Conservation (phyloP, 2,329 filamentous ascomycete species). For the Clarireedia homoeocarpa region DNA sequence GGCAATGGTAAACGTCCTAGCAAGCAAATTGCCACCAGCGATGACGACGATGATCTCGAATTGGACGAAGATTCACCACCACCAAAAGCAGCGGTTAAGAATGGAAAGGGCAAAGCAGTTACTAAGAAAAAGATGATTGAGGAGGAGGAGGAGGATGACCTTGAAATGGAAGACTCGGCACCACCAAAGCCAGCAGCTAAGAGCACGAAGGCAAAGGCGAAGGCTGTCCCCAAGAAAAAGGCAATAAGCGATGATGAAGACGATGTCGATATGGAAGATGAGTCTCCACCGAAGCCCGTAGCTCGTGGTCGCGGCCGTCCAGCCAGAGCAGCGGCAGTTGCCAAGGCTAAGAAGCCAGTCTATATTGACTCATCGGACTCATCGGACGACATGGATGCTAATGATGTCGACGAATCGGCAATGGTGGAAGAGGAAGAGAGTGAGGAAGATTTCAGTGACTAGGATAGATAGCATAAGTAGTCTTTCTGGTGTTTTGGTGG, state of each 20-base stretch:
- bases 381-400: conserved; percentile 18
- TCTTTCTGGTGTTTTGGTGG: not conserved
- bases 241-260: conserved; percentile 7
- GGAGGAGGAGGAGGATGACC: conserved; percentile 23
- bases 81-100: conserved; percentile 12
- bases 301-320: conserved; percentile 11
- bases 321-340: conserved; percentile 4
- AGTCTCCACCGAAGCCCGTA: conserved; percentile 28
- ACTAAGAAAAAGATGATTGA: conserved; percentile 17
- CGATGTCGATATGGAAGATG: not conserved
- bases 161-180: conserved; percentile 17
- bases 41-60: conserved; percentile 15
- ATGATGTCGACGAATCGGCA: conserved; percentile 30
- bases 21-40: conserved; percentile 10
- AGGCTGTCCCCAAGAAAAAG: not conserved
- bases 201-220: conserved; percentile 1
- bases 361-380: conserved; percentile 25
- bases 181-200: conserved; percentile 28
- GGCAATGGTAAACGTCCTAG: not conserved
- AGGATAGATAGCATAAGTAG: not conserved
- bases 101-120: conserved; percentile 6
- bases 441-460: conserved; percentile 28
- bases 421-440: conserved; percentile 25
- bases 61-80: conserved; percentile 10
- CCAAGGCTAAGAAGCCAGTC: conserved; percentile 5